phyloP scores from a whole-genome alignment of 371 early-diverging fungal species.

The Apophysomyces sp. region DNA sequence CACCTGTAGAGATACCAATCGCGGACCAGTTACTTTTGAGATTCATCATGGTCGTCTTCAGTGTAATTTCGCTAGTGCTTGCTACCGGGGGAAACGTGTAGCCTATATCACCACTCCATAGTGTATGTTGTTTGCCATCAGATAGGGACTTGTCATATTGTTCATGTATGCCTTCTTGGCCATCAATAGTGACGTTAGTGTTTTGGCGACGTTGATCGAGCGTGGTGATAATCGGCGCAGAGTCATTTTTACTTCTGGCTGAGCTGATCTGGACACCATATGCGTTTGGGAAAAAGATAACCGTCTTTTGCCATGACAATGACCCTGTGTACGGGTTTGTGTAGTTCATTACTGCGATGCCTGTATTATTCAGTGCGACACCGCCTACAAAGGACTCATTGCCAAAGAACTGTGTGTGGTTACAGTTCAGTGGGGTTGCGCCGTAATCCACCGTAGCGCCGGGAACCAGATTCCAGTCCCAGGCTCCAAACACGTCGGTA shows the following conservation, averaged over 20 bases:
- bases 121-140: no score
- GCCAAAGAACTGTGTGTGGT: slow-evolving; percentile 18
- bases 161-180: no score
- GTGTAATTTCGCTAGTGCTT: no score
- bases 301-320: slow-evolving; percentile 25
- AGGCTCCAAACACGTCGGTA: slow-evolving; percentile 23
- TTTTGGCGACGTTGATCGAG: no score
- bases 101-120: no score
- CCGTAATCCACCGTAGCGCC: slow-evolving; percentile 32
- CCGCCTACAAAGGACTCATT: slow-evolving; percentile 26
- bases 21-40: slow-evolving; percentile 17
- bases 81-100: no score
- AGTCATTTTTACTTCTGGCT: not conserved
- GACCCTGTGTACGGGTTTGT: slow-evolving; percentile 22
- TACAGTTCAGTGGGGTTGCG: slow-evolving; percentile 20
- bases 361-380: slow-evolving; percentile 9
- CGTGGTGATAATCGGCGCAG: not conserved
- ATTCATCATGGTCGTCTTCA: no score
- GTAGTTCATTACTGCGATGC: slow-evolving; percentile 33
- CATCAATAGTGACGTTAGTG: not conserved
- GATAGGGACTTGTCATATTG: no score
- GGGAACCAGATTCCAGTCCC: slow-evolving; percentile 35
- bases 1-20: slow-evolving; percentile 26
- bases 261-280: slow-evolving; percentile 26
- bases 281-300: slow-evolving; percentile 24